These are phyloP conservation scores for Baeospora myosura DNA, from an alignment of 1,284 basidiomycete genomes.

Conservation along the genomic window DNA sequence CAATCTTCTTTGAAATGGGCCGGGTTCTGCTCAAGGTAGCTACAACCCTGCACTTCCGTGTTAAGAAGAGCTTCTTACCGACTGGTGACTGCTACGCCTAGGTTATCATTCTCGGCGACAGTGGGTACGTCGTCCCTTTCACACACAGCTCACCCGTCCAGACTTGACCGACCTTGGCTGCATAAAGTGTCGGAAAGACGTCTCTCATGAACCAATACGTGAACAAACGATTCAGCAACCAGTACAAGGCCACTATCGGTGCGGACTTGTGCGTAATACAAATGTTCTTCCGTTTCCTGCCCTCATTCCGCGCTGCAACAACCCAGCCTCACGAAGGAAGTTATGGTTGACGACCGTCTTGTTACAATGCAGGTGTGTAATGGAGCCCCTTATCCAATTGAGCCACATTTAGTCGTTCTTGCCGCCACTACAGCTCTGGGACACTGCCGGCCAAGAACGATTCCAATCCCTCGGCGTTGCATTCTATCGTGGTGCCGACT, in stretches of 20 bases:
- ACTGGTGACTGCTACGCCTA: no score
- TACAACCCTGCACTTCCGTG: constrained; percentile 5
- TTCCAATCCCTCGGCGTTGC: constrained; percentile 99
- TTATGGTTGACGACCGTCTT: constrained; percentile 95
- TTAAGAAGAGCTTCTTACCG: no score
- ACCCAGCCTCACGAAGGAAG: constrained; percentile 89
- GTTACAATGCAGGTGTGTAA: constrained; percentile 97
- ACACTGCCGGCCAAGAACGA: constrained; percentile 98
- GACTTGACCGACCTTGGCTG: constrained; percentile 11
- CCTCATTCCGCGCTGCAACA: constrained; percentile 11
- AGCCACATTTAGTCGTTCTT: constrained; percentile 2
- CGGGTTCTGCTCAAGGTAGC: constrained; percentile 91
- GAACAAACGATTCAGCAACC: constrained; percentile 99
- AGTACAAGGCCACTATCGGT: constrained; percentile 98
- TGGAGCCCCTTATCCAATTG: not conserved
- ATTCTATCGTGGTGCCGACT: constrained; percentile 98
- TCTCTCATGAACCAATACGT: constrained; percentile 99
- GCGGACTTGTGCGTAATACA: constrained; percentile 71
- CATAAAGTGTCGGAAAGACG: constrained; percentile 91
- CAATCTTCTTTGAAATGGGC: constrained; percentile 44
- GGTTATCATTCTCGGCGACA: constrained; percentile 98
- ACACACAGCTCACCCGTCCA: constrained; percentile 2
- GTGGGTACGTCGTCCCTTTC: constrained; percentile 62
- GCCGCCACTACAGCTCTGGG: constrained; percentile 74
- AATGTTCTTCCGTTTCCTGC: constrained; percentile 8